Conservation (phyloP, 257 asterid species). For the Coffea eugenioides region DNA sequence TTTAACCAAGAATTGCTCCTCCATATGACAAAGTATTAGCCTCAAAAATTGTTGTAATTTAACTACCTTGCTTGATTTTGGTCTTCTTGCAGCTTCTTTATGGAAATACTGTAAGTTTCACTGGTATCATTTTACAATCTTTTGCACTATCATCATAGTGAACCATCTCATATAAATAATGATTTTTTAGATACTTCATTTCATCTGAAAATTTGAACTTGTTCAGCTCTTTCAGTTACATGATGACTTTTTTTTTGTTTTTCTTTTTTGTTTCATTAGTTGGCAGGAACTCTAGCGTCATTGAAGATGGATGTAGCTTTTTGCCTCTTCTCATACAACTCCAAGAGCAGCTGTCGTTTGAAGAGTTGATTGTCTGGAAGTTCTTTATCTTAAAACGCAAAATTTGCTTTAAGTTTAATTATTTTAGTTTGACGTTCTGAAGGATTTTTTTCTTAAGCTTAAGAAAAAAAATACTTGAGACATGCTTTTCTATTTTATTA, state of each 20-base stretch:
- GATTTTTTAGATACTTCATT: neutral
- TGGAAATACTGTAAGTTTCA: neutral
- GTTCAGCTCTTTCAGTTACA: neutral
- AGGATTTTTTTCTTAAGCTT: neutral
- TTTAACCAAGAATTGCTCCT: neutral
- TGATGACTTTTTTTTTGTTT: neutral
- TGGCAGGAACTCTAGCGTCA: neutral
- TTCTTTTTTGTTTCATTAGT: neutral
- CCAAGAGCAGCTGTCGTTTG: neutral
- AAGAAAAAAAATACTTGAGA: neutral
- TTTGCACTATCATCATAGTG: neutral
- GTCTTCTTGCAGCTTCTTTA: too few relatives aligned
- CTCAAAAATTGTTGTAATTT: neutral
- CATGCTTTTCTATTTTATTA: neutral
- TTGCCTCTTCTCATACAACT: neutral
- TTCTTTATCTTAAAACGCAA: neutral
- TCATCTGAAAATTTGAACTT: neutral
- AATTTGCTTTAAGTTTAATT: neutral
- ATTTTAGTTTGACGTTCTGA: slow-evolving; percentile 1
- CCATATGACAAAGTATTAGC: neutral
- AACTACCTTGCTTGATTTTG: too few relatives aligned
- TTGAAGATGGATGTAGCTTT: neutral
- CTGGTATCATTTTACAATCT: too few relatives aligned
- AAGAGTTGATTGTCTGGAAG: neutral
- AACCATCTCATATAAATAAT: neutral